Evolutionary conservation across 306 rosid species (phyloP), one percentile per base, ranked within the genome.

Genomic region (Malus fusca): DNA sequence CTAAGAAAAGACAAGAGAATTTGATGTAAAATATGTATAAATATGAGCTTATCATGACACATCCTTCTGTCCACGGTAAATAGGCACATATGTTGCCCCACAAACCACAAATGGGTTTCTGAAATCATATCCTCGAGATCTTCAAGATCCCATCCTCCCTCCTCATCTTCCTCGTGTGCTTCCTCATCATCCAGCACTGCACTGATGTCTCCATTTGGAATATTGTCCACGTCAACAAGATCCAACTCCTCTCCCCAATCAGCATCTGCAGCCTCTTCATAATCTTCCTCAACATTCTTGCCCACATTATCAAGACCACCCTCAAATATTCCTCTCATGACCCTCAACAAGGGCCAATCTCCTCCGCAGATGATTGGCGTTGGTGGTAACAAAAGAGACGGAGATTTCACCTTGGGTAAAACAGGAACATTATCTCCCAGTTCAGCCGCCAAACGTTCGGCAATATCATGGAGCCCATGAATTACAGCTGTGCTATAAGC

Each of bases 11-110:
- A n/a, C n/a, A n/a, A n/a, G n/a, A n/a, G n/a, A n/a, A n/a, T n/a
- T n/a, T n/a, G n/a, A n/a, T n/a, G n/a, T n/a, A n/a, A n/a, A n/a
- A n/a, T n/a, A n/a, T n/a, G n/a, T n/a, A n/a, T n/a, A n/a, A n/a
- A n/a, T n/a, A n/a, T n/a, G n/a, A n/a, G n/a, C n/a, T n/a, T n/a
- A n/a, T n/a, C n/a, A n/a, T n/a, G 89, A 84, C 12, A 77, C 88
- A 75, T 92, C 96, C 82, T 88, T 92, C 81, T 92, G 96, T 59
- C 97, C 97, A 11, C 96, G 85, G 75, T 92, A 92, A 61, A 92
- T 90, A 19, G 96, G 97, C 63, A 85, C 90, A 59, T 88, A 92
- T 53, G 93, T 92, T 56, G 91, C 93, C 10, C 97, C 97, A 69
- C 96, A 90, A 59, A 81, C 31, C 42, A 92, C 92, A 87, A 92